Evolutionary conservation across 208 protist species (phyloP).

Genomic region (Leishmania tropica): DNA sequence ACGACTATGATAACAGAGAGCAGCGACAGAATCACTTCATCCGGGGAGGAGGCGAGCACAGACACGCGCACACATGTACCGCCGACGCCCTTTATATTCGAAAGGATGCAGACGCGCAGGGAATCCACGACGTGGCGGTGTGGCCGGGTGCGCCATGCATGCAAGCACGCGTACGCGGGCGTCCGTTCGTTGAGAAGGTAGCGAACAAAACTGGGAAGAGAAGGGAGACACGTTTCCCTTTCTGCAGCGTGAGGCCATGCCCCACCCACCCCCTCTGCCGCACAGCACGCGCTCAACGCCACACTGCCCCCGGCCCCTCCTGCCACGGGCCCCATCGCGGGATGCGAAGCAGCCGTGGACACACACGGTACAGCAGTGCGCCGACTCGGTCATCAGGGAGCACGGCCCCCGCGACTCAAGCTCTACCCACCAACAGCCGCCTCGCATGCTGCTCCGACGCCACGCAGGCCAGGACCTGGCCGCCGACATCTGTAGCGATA

Average conservation of each 20-base stretch:
- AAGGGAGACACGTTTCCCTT: background rate
- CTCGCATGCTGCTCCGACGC: background rate
- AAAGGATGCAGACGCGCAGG: background rate
- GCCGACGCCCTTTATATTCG: background rate
- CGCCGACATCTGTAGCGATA: background rate
- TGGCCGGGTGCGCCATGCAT: background rate
- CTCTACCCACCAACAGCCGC: background rate
- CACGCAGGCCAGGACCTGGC: background rate
- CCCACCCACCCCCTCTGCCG: background rate
- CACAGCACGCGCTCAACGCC: no score
- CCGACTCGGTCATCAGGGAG: background rate
- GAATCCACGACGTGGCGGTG: background rate
- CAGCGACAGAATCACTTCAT: background rate
- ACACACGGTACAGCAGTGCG: background rate
- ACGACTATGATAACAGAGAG: background rate
- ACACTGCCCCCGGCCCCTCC: background rate
- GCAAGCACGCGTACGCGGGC: background rate
- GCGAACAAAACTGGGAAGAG: background rate
- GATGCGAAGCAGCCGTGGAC: background rate
- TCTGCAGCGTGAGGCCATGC: background rate
- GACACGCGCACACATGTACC: background rate
- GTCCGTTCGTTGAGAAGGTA: background rate
- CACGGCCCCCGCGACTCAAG: background rate
- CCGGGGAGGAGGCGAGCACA: background rate
- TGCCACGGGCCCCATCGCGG: background rate